phyloP scores from a whole-genome alignment of 805 yeast genomes.

The Sugiyamaella qingdaonensis region DNA sequence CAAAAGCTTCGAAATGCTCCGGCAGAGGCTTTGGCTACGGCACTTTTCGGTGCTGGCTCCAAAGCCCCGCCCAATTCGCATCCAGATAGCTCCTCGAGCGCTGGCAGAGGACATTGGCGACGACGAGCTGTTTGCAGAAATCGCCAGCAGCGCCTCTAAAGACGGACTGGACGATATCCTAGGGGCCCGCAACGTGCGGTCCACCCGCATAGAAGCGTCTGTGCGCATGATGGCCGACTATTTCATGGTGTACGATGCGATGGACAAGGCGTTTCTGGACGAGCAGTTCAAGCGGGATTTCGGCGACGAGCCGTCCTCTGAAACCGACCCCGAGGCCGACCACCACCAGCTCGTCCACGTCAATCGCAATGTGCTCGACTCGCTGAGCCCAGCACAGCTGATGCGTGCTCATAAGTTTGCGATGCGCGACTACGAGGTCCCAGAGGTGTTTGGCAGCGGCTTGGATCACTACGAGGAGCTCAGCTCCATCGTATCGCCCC shows the following conservation, averaged over 20 bases:
- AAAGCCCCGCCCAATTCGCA: background rate
- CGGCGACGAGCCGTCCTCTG: conserved; percentile 8
- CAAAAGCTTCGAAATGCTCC: too few relatives aligned
- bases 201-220: conserved; percentile 28
- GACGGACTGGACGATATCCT: conserved; percentile 19
- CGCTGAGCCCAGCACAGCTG: conserved; percentile 1
- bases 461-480: conserved; percentile 11
- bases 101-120: background rate
- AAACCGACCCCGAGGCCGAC: background rate
- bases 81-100: background rate
- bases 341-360: background rate
- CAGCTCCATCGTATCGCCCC: conserved; percentile 3
- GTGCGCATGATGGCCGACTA: conserved; percentile 31
- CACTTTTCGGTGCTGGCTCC: background rate
- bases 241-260: conserved; percentile 27
- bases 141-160: conserved; percentile 1
- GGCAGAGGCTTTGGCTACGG: too few relatives aligned
- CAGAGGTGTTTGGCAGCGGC: background rate
- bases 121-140: background rate
- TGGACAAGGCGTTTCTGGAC: conserved; percentile 26
- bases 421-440: conserved; percentile 4
- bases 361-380: conserved; percentile 6
- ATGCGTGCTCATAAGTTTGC: conserved; percentile 9
- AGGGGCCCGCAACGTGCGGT: conserved; percentile 27
- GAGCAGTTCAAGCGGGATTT: conserved; percentile 13